Base-by-base conservation (phyloP, 1,284 basidiomycete species). In the Termitomyces sp. region DNA sequence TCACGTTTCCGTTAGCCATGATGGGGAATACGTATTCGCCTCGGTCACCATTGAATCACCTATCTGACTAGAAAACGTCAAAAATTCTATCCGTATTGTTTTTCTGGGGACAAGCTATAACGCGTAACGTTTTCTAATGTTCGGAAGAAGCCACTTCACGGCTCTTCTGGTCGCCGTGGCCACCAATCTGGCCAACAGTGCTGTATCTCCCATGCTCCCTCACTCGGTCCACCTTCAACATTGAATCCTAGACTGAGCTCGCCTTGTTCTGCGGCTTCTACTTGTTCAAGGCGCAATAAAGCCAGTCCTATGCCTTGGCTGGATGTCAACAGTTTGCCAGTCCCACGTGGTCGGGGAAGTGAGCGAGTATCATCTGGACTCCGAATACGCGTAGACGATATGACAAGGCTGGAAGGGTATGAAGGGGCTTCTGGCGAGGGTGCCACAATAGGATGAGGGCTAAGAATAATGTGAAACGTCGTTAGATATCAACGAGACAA, bases 1-100 rank as follows among this genome's bases (percentile, higher is more conserved):
- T 44, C 82, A 90, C 67, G 78, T 82, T 19, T 92, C 87, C 46
- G 77, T 93, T 46, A 90, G 86, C 60, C 92, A 95, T 62, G 93
- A 95, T 63, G 91, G 89, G 24, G 88, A 91, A 39, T 92, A 92
- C 63, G 79, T 92, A 8, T 78, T 89, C 47, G 82, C 90, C 3
- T 82, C 82, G 9, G 91, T 94, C 21, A 62, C 92, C 17, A 82
- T 84, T 17, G 86, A 91, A 70, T 61, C 36, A 8, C 55, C 53
- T 21, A 15, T 38, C 17, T 53, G 44, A 58, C 41, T 34, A 36
- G 50, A 36, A 36, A 26, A 21, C n/a, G 24, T 17, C 10, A n/a
- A 28, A 28, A 15, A 24, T 28, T 39, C 10, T 36, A 34, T 34
- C 28, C 17, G 17, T 34, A n/a, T 45, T 42, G 28, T 46, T 28